These are phyloP conservation scores for Cercospora nicotianae DNA, from an alignment of 2,329 filamentous ascomycete species.

Conservation along the genomic window DNA sequence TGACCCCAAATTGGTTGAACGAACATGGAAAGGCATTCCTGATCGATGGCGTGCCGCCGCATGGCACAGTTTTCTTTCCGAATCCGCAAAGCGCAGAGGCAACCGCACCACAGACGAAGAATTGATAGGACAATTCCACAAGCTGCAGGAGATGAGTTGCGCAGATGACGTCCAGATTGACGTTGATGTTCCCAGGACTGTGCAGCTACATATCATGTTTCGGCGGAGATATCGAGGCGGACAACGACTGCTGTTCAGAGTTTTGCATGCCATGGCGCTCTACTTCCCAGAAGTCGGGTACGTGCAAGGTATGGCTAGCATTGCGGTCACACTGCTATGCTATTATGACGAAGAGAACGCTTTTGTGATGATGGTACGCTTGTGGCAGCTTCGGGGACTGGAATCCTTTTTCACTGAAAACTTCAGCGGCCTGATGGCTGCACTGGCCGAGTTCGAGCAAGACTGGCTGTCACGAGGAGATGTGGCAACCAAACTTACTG, in stretches of 20 bases:
- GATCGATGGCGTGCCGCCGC: constrained; percentile 91
- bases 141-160: constrained; percentile 70
- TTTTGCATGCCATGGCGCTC: constrained; percentile 85
- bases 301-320: constrained; percentile 94
- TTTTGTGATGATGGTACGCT: constrained; percentile 93
- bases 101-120: constrained; percentile 65
- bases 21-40: constrained; percentile 97
- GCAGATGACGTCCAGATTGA: constrained; percentile 97
- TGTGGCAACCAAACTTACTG: constrained; percentile 73
- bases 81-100: constrained; percentile 68
- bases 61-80: constrained; percentile 88
- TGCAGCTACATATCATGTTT: constrained; percentile 97
- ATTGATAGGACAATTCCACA: constrained; percentile 69
- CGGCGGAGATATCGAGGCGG: constrained; percentile 86
- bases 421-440: constrained; percentile 83
- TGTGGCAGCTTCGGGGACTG: constrained; percentile 87
- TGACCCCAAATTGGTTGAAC: constrained; percentile 76
- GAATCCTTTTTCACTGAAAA: constrained; percentile 80
- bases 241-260: constrained; percentile 86
- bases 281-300: constrained; percentile 92
- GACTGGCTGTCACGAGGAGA: constrained; percentile 78
- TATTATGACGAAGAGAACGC: constrained; percentile 95
- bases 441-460: constrained; percentile 79
- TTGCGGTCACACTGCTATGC: constrained; percentile 88
- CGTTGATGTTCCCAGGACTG: constrained; percentile 91